Base-by-base conservation (phyloP, 495 filamentous ascomycete species). In the Penicillium samsonianum region DNA sequence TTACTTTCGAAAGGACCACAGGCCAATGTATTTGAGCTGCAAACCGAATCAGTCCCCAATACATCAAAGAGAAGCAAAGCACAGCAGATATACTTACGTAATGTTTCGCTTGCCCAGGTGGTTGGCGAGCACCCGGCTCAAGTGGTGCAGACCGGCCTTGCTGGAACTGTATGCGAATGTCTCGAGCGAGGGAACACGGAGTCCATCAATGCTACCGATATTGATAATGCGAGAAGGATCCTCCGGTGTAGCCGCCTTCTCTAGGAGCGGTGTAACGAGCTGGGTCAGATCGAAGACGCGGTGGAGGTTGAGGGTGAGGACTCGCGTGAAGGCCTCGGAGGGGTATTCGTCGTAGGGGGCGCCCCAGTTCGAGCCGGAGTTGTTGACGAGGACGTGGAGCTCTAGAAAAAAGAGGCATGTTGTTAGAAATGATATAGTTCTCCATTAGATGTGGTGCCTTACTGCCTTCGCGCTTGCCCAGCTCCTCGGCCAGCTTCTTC, bases 1-100 rank as follows among this genome's bases (percentile, higher is more conserved):
- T 90, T 90, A 57, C 84, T 88, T 66, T 90, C 78, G 62, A 93
- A 93, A 14, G 89, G 89, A 10, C 90, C 89, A 61, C 89, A 92
- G 31, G 90, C 90, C 50, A 93, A 76, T 1, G 85, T 79, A 53
- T 91, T 91, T 1, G 72, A 79, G 38, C 73, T 76, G 53, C 37
- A n/a, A 51, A 48, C 6, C 10, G 22, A 22, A 42, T 61, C 44
- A 70, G 58, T 47, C 5, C 5, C 10, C n/a, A 0, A 31, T 30
- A 17, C 8, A 22, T 26, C 25, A n/a, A 50, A n/a, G 19, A 19
- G 25, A 31, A 31, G 25, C 5, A 8, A 35, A 19, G 37, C 40
- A 40, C 25, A 59, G 30, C 20, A n/a, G 33, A 23, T 17, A 42
- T 19, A 64, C 69, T 51, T 79, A 87, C 68, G 90, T 92, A 53